Conservation (phyloP, 2,329 filamentous ascomycete genomes). For the Ophiostoma montium region DNA sequence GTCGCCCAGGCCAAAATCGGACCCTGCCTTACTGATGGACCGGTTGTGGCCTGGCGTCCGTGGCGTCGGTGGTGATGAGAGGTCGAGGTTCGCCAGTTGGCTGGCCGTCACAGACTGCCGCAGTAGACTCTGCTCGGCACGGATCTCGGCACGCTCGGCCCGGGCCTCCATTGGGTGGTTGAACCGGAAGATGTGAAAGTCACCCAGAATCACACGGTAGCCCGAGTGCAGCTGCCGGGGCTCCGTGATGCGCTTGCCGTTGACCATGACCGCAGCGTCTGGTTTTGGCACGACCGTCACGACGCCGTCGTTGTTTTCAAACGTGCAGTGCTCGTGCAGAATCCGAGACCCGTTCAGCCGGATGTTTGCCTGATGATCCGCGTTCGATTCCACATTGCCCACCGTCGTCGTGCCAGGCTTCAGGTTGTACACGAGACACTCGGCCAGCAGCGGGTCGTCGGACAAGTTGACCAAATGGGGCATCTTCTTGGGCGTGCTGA, state of each 20-base stretch:
- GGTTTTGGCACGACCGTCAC: conserved; percentile 85
- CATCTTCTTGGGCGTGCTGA: conserved; percentile 98
- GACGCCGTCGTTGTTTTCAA: conserved; percentile 80
- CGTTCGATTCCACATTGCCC: conserved; percentile 79
- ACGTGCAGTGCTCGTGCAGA: conserved; percentile 79
- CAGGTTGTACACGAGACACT: conserved; percentile 95
- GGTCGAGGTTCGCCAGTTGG: conserved; percentile 45
- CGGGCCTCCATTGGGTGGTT: conserved; percentile 94
- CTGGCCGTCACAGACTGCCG: conserved; percentile 63
- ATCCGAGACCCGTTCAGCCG: conserved; percentile 89
- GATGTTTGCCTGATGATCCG: conserved; percentile 66
- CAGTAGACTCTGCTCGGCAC: conserved; percentile 63
- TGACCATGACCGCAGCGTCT: conserved; percentile 96
- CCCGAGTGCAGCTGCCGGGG: conserved; percentile 79
- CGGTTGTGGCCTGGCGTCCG: conserved; percentile 57
- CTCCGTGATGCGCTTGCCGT: conserved; percentile 78
- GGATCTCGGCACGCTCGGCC: conserved; percentile 77
- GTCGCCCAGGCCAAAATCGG: conserved; percentile 48
- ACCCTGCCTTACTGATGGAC: conserved; percentile 62
- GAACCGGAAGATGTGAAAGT: conserved; percentile 98
- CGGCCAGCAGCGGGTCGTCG: conserved; percentile 82
- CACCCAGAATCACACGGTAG: conserved; percentile 86
- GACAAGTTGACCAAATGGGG: conserved; percentile 96
- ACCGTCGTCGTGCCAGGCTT: conserved; percentile 92
- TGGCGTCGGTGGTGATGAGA: conserved; percentile 38